phyloP scores from a whole-genome alignment of 2,329 filamentous ascomycete genomes.

The Lecanicillium sp. region DNA sequence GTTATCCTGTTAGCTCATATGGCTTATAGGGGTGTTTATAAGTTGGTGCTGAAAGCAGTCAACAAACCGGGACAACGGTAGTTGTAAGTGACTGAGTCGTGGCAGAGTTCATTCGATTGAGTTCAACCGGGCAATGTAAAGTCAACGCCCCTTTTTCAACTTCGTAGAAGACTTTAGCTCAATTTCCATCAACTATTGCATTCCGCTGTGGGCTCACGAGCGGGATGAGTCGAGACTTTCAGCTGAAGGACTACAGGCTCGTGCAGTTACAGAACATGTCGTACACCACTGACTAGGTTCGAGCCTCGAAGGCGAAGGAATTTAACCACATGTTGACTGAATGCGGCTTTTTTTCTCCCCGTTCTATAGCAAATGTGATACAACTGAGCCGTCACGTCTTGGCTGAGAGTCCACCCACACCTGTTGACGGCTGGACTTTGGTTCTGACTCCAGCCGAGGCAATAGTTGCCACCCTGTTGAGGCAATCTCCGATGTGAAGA shows the following conservation, averaged over 20 bases:
- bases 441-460: background rate
- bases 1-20: background rate
- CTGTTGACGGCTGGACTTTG: background rate
- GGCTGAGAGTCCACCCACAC: slow-evolving; percentile 5
- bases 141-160: background rate
- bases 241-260: too few species aligned
- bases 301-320: too few species aligned
- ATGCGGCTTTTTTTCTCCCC: too few species aligned
- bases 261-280: background rate
- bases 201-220: too few species aligned
- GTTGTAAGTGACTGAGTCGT: too few species aligned
- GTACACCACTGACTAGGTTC: too few species aligned
- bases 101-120: background rate
- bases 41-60: background rate
- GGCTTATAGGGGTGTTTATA: background rate
- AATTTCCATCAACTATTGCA: background rate
- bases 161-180: too few species aligned
- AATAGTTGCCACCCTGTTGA: background rate
- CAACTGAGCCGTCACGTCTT: background rate
- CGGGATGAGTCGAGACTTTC: background rate
- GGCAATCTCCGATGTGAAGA: too few species aligned
- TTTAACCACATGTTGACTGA: too few species aligned
- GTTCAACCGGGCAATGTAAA: background rate
- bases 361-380: background rate
- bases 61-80: too few species aligned